Conservation (phyloP, 495 filamentous ascomycete genomes). For the Jackrogersella minutella region DNA sequence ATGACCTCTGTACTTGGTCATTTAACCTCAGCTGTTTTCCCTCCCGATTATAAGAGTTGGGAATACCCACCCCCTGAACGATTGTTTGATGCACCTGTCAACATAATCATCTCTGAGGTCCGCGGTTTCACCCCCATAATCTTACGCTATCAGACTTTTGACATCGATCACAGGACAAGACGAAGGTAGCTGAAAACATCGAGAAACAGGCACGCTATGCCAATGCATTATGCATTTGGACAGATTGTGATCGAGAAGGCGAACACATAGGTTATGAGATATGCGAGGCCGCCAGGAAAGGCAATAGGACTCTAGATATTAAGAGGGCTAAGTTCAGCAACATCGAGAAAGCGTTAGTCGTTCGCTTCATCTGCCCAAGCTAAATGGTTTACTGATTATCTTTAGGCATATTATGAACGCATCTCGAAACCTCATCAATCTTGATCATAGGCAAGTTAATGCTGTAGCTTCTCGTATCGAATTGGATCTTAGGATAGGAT, state of each 20-base stretch:
- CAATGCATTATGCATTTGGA: conserved; percentile 90
- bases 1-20: conserved; percentile 95
- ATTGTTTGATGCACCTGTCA: conserved; percentile 87
- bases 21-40: conserved; percentile 77
- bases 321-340: conserved; percentile 94
- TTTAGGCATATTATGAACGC: conserved; percentile 82
- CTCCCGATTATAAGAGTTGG: conserved; percentile 75
- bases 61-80: conserved; percentile 74
- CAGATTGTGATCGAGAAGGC: conserved; percentile 97
- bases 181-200: conserved; percentile 85
- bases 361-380: not conserved
- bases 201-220: conserved; percentile 72
- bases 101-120: conserved; percentile 70
- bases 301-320: conserved; percentile 76
- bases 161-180: conserved; percentile 68
- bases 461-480: conserved; percentile 92
- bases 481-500: conserved; percentile 89
- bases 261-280: conserved; percentile 97
- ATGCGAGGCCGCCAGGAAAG: conserved; percentile 75
- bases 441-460: conserved; percentile 87
- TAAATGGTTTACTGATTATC: conserved; percentile 24
- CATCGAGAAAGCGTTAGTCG: conserved; percentile 83
- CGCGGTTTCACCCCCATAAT: conserved; percentile 19
- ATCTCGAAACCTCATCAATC: conserved; percentile 73
- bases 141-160: conserved; percentile 18